Base-by-base conservation (phyloP, 805 yeast species). In the Hanseniaspora hatyaiensis region DNA sequence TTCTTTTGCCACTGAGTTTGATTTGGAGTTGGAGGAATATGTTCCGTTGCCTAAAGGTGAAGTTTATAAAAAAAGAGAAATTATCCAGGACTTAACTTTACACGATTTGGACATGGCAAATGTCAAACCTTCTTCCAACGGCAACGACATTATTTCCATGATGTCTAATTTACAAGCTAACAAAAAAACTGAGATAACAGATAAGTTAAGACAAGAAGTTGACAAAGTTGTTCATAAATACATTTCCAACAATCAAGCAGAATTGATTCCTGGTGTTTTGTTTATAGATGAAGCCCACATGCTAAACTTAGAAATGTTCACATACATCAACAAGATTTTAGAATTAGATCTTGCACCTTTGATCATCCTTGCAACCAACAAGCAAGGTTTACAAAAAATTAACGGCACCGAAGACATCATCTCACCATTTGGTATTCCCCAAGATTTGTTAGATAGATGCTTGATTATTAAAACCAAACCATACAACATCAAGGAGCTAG, bases 31-130 rank as follows among this genome's bases (percentile, higher is more conserved):
- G 23, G 96, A 94, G 67, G 97, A 92, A 67, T 92, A 92, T 65
- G 97, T 92, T 19, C 96, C 98, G 36, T 73, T 94, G 57, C 99
- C 99, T 52, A 94, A 92, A 68, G 98, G 98, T 47, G 99, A 92
- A 65, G 95, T 92, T 38, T 98, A 92, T 70, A 88, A 89, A 63
- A 87, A 92, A 73, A 92, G 92, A 64, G 97, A 92, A 66, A 87
- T 89, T 57, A 95, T 92, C 18, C 99, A 92, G 68, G 96, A 92
- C 56, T 96, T 92, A 38, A 85, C 97, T 3, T 73, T 92, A 57
- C 96, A 92, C 63, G 99, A 92, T 64, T 73, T 92, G 61, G 99
- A 92, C 65, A 82, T 86, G 50, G 96, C 97, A 41, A 92, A 92
- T 62, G 88, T 97, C 2, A 77, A 92, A 58, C 98, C 97, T 19